These are phyloP conservation scores for Elsinoe perseae DNA, from an alignment of 2,329 filamentous ascomycete genomes.

Conservation along the genomic window DNA sequence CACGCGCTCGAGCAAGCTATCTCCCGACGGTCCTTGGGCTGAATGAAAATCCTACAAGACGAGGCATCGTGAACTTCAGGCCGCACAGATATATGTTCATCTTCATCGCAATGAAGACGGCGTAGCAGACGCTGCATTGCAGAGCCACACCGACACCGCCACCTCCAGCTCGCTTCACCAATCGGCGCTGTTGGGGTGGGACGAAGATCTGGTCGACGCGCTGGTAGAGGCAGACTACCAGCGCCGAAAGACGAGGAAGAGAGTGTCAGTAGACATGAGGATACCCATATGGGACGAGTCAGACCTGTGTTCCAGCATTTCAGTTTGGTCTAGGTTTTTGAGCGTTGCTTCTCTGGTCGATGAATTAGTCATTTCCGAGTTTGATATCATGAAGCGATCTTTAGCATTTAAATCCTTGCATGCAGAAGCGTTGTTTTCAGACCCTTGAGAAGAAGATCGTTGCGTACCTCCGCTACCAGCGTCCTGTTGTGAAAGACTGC, in stretches of 20 bases:
- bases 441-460: no score
- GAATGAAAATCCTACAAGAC: no score
- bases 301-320: neutral
- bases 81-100: no score
- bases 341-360: neutral
- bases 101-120: no score
- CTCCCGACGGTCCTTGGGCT: neutral
- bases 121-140: no score
- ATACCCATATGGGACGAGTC: neutral
- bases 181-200: no score
- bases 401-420: neutral
- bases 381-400: neutral
- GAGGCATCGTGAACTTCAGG: no score
- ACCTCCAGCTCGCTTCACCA: neutral
- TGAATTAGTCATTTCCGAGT: neutral
- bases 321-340: neutral
- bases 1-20: neutral
- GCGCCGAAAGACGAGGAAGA: neutral
- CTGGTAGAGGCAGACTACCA: neutral
- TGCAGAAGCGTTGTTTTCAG: neutral
- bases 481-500: no score
- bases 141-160: neutral
- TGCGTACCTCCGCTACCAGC: no score
- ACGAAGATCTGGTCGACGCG: no score
- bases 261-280: slow-evolving; percentile 4